These are phyloP conservation scores for Aspergillus carlsbadensis DNA, from an alignment of 495 filamentous ascomycete genomes.

Conservation along the genomic window DNA sequence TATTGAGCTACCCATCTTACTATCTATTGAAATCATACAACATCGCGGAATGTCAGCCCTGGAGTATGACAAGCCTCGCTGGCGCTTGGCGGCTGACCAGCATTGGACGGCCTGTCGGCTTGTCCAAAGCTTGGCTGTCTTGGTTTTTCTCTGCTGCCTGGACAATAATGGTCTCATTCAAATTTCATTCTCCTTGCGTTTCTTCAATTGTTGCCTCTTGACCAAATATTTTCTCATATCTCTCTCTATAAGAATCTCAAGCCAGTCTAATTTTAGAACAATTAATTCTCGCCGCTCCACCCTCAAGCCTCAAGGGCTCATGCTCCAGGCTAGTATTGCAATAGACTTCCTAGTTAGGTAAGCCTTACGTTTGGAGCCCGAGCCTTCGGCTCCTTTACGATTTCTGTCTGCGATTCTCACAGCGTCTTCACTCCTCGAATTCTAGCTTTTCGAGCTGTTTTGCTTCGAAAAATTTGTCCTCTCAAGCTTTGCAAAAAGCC, in stretches of 20 bases:
- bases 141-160: slow-evolving; percentile 6
- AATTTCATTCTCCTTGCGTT: no score
- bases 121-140: slow-evolving; percentile 17
- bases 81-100: not conserved
- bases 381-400: not conserved
- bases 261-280: not conserved
- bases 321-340: no score
- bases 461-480: not conserved
- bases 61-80: not conserved
- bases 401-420: not conserved
- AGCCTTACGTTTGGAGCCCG: not conserved
- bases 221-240: no score
- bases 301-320: not conserved
- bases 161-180: not conserved
- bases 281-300: not conserved
- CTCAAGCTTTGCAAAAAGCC: not conserved
- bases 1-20: not conserved
- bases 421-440: not conserved
- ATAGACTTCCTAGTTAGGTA: not conserved
- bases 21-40: not conserved
- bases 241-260: not conserved
- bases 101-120: not conserved
- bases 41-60: not conserved
- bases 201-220: no score
- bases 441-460: not conserved